Evolutionary conservation across 116 monocot species (phyloP).

Genomic region (Papilionanthe hybrid): DNA sequence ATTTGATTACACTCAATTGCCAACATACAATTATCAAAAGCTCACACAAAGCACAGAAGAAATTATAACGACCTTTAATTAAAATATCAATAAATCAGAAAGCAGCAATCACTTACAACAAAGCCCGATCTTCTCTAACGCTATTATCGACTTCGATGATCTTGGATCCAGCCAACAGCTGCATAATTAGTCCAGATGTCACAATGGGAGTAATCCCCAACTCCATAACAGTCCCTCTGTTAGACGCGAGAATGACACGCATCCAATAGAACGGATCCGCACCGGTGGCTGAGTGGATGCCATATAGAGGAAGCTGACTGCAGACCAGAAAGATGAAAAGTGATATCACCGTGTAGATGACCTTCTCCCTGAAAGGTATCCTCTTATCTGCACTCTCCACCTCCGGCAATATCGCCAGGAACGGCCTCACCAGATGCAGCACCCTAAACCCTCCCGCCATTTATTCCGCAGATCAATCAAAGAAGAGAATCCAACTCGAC

Average conservation of each 20-base stretch:
- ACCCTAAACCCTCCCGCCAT: slow-evolving; percentile 39
- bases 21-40: too few species aligned
- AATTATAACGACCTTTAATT: background rate
- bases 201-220: slow-evolving; percentile 48
- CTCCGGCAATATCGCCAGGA: slow-evolving; percentile 49
- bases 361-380: slow-evolving; percentile 44
- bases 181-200: slow-evolving; percentile 48
- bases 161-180: slow-evolving; percentile 24
- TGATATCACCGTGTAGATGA: slow-evolving; percentile 45
- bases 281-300: slow-evolving; percentile 55
- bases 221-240: slow-evolving; percentile 57
- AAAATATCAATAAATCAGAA: slow-evolving; percentile 16
- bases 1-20: too few species aligned
- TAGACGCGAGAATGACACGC: slow-evolving; percentile 56
- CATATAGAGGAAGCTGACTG: slow-evolving; percentile 62
- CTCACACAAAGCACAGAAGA: background rate
- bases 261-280: slow-evolving; percentile 59
- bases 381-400: slow-evolving; percentile 38
- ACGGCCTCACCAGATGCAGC: slow-evolving; percentile 43
- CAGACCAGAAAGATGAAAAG: slow-evolving; percentile 56
- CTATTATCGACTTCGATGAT: slow-evolving; percentile 39
- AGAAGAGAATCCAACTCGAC: background rate
- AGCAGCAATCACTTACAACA: slow-evolving; percentile 38
- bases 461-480: background rate
- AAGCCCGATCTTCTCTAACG: slow-evolving; percentile 48